phyloP scores from a whole-genome alignment of 805 yeast species.

The Ogataea minuta region DNA sequence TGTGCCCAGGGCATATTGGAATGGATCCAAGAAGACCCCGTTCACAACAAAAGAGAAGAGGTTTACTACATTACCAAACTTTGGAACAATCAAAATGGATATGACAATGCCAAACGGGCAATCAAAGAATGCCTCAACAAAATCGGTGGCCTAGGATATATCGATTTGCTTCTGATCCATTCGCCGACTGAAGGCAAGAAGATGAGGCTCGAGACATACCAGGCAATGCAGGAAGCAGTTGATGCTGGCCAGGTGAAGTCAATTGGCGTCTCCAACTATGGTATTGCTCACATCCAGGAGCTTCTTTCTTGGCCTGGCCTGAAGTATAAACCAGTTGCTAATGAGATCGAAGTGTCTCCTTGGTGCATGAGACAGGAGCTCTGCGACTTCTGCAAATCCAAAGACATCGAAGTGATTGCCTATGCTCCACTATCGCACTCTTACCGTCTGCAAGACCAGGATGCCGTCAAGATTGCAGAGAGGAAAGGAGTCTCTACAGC shows the following conservation, averaged over 20 bases:
- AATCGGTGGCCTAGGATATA: constrained; percentile 58
- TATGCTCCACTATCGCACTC: constrained; percentile 76
- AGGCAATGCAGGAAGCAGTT: constrained; percentile 72
- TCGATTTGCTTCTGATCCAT: constrained; percentile 69
- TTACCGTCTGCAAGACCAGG: constrained; percentile 52
- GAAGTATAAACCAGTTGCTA: constrained; percentile 62
- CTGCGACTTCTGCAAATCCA: constrained; percentile 53
- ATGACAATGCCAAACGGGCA: constrained; percentile 54
- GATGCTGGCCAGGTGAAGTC: constrained; percentile 56
- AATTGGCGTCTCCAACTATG: constrained; percentile 80
- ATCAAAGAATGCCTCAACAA: constrained; percentile 52
- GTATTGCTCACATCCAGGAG: constrained; percentile 57
- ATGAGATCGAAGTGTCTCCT: constrained; percentile 83
- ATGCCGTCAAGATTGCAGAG: constrained; percentile 46
- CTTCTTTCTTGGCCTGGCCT: constrained; percentile 55
- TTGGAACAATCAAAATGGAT: constrained; percentile 68
- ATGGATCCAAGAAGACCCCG: constrained; percentile 39
- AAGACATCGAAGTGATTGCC: constrained; percentile 66
- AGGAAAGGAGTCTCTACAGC: constrained; percentile 51
- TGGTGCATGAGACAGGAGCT: constrained; percentile 72
- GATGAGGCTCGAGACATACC: constrained; percentile 60
- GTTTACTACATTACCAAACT: constrained; percentile 68
- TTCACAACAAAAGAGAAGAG: constrained; percentile 44
- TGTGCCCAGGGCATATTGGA: constrained; percentile 47
- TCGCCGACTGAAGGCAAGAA: constrained; percentile 52